Evolutionary conservation across 2,329 filamentous ascomycete genomes (phyloP).

Genomic region (Ascochyta rabiei): DNA sequence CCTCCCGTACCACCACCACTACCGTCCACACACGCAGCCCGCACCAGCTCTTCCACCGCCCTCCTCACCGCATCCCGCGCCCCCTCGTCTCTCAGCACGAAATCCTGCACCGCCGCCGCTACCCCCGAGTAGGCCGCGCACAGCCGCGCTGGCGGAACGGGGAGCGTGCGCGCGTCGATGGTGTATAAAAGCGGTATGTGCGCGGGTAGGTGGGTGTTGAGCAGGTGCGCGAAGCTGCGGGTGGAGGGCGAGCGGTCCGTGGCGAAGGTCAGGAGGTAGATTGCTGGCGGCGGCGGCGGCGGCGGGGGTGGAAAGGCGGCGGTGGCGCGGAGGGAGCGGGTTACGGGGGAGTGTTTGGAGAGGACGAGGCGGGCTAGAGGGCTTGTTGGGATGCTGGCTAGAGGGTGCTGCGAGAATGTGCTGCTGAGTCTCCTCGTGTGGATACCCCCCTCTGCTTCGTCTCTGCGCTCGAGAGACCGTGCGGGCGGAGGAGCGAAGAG

Average conservation of each 20-base stretch:
- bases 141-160: constrained; percentile 17
- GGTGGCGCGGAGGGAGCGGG: background rate
- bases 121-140: constrained; percentile 34
- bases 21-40: constrained; percentile 4
- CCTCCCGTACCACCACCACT: background rate
- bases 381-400: background rate
- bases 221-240: constrained; percentile 8
- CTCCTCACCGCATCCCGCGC: constrained; percentile 21
- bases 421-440: background rate
- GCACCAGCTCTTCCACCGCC: constrained; percentile 21
- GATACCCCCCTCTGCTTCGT: background rate
- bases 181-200: constrained; percentile 33
- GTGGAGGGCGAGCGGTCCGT: constrained; percentile 9
- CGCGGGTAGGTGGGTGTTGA: constrained; percentile 21
- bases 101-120: constrained; percentile 25
- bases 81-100: constrained; percentile 24
- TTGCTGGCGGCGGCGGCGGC: constrained; percentile 29
- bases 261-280: constrained; percentile 36
- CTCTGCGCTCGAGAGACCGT: background rate
- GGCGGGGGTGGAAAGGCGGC: too few relatives aligned
- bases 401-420: background rate
- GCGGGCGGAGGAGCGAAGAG: background rate
- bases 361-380: background rate
- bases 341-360: background rate
- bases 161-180: constrained; percentile 26